These are phyloP conservation scores for Aspergillus calidoustus DNA, from an alignment of 2,329 filamentous ascomycete species.

Conservation along the genomic window DNA sequence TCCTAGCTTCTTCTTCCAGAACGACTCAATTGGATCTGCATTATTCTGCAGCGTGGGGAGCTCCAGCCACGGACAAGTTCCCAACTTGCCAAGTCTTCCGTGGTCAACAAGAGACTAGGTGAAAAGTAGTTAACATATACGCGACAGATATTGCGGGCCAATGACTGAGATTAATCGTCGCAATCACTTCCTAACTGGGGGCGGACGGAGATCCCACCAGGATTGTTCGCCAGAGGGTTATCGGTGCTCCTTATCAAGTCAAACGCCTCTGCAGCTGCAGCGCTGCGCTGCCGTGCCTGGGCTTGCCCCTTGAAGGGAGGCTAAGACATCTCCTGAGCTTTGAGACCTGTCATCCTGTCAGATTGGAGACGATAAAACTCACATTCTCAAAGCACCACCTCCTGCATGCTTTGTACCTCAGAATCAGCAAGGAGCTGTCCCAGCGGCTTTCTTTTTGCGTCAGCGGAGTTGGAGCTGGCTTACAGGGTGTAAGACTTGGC, in stretches of 20 bases:
- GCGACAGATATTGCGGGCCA: not conserved
- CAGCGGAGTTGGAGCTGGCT: not conserved
- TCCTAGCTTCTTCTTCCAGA: conserved; percentile 9
- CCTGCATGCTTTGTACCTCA: not conserved
- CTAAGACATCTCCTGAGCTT: not conserved
- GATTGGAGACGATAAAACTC: not conserved
- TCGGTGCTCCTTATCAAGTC: not conserved
- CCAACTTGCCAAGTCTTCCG: not conserved
- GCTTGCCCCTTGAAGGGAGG: not conserved
- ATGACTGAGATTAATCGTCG: not conserved
- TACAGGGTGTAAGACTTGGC: not conserved
- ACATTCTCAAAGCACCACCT: too few species aligned
- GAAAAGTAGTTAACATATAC: conserved; percentile 1
- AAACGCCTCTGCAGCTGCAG: not conserved
- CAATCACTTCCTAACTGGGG: not conserved
- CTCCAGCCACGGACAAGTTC: not conserved
- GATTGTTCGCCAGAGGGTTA: not conserved
- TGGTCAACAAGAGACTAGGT: not conserved
- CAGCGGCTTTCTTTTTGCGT: not conserved
- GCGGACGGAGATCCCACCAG: conserved; percentile 21
- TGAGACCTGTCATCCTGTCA: not conserved
- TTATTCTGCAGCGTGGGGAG: not conserved
- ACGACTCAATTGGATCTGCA: conserved; percentile 6
- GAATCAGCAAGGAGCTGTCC: not conserved
- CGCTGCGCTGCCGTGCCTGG: not conserved